Conservation (phyloP, 1,139 yeast genomes). For the Candida frijolesensis region DNA sequence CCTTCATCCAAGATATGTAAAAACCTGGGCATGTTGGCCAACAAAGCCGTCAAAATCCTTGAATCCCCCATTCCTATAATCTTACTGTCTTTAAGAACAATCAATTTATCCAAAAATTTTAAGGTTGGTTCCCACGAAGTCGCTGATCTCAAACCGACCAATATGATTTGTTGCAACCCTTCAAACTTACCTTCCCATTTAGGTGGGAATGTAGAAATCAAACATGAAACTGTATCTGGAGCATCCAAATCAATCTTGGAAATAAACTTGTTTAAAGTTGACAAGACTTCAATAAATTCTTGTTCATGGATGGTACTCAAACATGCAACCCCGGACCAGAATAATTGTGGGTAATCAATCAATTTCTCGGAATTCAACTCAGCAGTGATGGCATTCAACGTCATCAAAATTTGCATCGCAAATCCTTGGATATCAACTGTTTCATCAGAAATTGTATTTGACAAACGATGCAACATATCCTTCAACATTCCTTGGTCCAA, state of each 20-base stretch:
- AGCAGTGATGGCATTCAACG: conserved; percentile 87
- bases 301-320: conserved; percentile 88
- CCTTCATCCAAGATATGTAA: conserved; percentile 73
- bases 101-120: conserved; percentile 71
- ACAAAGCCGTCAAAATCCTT: conserved; percentile 68
- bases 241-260: conserved; percentile 87
- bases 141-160: conserved; percentile 82
- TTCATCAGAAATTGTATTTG: conserved; percentile 90
- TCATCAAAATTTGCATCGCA: conserved; percentile 96
- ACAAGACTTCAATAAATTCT: conserved; percentile 85
- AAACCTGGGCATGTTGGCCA: conserved; percentile 83
- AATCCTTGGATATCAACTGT: conserved; percentile 92
- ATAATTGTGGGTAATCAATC: conserved; percentile 87
- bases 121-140: conserved; percentile 79
- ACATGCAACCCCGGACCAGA: conserved; percentile 96
- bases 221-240: conserved; percentile 80
- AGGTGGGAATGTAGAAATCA: conserved; percentile 86
- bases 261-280: conserved; percentile 78
- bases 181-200: conserved; percentile 95
- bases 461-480: conserved; percentile 90
- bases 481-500: conserved; percentile 87
- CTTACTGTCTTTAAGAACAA: conserved; percentile 67
- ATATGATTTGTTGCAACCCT: conserved; percentile 77
- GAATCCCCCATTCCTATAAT: conserved; percentile 75
- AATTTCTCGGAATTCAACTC: conserved; percentile 77